phyloP scores from a whole-genome alignment of 148 eudicot genomes.

The Rhododendron kiyosumense region DNA sequence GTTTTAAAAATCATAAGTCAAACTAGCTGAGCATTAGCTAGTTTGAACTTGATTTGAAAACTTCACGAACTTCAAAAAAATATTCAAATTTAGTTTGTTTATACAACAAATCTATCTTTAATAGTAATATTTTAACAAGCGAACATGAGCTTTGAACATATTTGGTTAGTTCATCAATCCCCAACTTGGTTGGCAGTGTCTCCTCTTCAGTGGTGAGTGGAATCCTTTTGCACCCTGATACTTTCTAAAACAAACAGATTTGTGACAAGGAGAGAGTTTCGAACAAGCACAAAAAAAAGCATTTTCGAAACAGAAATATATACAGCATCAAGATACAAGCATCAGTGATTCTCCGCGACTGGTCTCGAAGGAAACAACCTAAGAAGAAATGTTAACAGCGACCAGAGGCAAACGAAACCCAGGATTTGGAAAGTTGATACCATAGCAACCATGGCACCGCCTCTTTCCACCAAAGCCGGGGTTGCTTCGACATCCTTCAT shows the following conservation, averaged over 20 bases:
- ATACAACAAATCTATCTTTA: too few relatives aligned
- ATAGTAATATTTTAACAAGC: background rate
- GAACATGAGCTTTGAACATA: background rate
- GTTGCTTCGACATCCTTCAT: constrained; percentile 40
- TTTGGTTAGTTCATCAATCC: background rate
- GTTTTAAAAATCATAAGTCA: background rate
- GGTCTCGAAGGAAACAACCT: constrained; percentile 81
- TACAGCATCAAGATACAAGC: constrained; percentile 6
- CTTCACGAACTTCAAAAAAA: too few relatives aligned
- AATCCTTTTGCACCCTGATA: background rate
- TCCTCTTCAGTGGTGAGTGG: background rate
- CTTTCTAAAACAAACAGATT: background rate
- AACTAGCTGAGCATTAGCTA: background rate
- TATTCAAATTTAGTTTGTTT: too few relatives aligned
- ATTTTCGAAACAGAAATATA: background rate
- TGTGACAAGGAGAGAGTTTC: background rate
- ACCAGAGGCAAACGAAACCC: constrained; percentile 79
- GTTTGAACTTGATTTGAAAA: too few relatives aligned
- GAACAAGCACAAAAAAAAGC: background rate
- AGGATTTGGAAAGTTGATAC: constrained; percentile 53
- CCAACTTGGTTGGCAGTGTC: background rate
- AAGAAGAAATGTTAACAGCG: constrained; percentile 73
- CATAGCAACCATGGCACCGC: constrained; percentile 52
- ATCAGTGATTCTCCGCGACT: constrained; percentile 59
- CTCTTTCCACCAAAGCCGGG: constrained; percentile 42